phyloP scores from a whole-genome alignment of 768 basidiomycete genomes.

The Coprinopsis sp. region DNA sequence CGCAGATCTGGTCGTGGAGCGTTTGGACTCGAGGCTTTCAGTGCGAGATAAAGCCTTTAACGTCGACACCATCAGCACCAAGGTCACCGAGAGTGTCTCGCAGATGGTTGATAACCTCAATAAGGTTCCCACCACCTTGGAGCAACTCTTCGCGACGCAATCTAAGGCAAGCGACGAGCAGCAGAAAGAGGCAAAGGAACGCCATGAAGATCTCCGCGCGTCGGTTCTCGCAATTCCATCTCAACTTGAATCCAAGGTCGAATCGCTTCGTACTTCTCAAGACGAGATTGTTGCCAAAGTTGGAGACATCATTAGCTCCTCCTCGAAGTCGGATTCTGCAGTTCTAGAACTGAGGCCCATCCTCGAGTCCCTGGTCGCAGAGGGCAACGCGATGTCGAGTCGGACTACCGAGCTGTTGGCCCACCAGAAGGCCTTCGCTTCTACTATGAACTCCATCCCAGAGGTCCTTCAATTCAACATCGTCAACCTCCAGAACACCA shows the following conservation, averaged over 20 bases:
- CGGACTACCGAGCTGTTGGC: slow-evolving; percentile 46
- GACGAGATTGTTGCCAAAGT: slow-evolving; percentile 29
- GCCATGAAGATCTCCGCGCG: slow-evolving; percentile 36
- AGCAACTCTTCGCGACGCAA: slow-evolving; percentile 38
- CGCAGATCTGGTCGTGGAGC: slow-evolving; percentile 82
- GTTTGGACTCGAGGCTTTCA: slow-evolving; percentile 74
- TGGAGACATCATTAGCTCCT: slow-evolving; percentile 19
- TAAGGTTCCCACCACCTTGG: slow-evolving; percentile 35
- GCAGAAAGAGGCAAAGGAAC: slow-evolving; percentile 34
- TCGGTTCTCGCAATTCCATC: slow-evolving; percentile 45
- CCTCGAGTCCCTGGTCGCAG: slow-evolving; percentile 45
- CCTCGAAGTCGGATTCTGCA: slow-evolving; percentile 25
- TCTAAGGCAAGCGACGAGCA: slow-evolving; percentile 29
- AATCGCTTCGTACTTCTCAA: slow-evolving; percentile 37
- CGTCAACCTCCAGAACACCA: slow-evolving; percentile 51
- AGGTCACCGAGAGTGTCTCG: slow-evolving; percentile 50
- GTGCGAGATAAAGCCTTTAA: slow-evolving; percentile 71
- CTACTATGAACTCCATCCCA: slow-evolving; percentile 56
- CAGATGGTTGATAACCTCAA: slow-evolving; percentile 23
- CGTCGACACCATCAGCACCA: slow-evolving; percentile 51
- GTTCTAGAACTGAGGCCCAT: slow-evolving; percentile 43
- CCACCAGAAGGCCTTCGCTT: slow-evolving; percentile 47
- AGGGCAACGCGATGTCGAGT: slow-evolving; percentile 44
- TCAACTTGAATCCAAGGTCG: slow-evolving; percentile 40
- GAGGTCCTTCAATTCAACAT: slow-evolving; percentile 51